phyloP scores from a whole-genome alignment of 2,329 filamentous ascomycete genomes.

The Fusarium fracticaudum region DNA sequence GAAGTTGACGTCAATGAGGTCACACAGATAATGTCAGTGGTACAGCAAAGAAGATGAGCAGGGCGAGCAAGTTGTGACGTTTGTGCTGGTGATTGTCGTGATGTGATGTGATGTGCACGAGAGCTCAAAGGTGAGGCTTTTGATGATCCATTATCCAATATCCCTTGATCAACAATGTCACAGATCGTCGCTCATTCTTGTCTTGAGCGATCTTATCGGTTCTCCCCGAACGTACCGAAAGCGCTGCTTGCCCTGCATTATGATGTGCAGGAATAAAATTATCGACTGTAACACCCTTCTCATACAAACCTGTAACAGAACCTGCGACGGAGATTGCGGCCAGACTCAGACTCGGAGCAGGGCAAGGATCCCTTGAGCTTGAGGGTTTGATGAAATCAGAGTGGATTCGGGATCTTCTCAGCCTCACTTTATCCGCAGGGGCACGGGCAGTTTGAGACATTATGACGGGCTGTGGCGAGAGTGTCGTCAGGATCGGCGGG shows the following conservation, averaged over 20 bases:
- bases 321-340: constrained; percentile 36
- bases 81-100: constrained; percentile 12
- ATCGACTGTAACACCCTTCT: constrained; percentile 6
- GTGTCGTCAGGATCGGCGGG: constrained; percentile 30
- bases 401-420: constrained; percentile 15
- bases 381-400: constrained; percentile 1
- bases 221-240: background rate
- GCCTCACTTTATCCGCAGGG: constrained; percentile 32
- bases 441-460: constrained; percentile 22
- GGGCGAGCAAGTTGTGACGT: constrained; percentile 10
- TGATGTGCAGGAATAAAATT: constrained; percentile 19
- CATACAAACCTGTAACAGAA: constrained; percentile 38
- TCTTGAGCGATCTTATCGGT: constrained; percentile 3
- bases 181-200: background rate
- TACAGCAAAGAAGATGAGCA: background rate
- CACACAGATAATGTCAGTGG: background rate
- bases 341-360: constrained; percentile 4
- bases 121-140: constrained; percentile 16
- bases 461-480: constrained; percentile 20
- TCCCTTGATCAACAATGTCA: background rate
- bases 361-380: constrained; percentile 9
- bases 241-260: background rate
- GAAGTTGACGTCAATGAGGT: constrained; percentile 15
- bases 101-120: constrained; percentile 7
- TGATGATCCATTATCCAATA: constrained; percentile 13